Conservation (phyloP, 306 rosid genomes). For the Betula pendula region DNA sequence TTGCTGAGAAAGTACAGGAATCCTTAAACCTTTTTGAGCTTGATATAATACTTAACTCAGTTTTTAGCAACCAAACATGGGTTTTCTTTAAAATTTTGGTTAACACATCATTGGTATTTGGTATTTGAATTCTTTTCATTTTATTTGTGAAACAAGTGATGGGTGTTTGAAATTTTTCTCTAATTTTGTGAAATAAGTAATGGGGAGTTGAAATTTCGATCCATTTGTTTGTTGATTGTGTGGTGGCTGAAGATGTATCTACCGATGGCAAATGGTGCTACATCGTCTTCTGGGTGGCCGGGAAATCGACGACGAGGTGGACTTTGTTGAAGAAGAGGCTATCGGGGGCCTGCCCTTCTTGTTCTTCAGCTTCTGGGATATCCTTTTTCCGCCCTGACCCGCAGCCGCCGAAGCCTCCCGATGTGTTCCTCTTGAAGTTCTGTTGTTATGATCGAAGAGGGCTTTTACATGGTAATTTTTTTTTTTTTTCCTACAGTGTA, state of each 20-base stretch:
- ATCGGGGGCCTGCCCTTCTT: constrained; percentile 80
- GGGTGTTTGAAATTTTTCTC: constrained; percentile 22
- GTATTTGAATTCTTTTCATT: constrained; percentile 9
- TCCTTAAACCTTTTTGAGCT: background rate
- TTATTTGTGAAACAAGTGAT: constrained; percentile 11
- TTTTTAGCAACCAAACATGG: constrained; percentile 1
- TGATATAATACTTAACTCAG: background rate
- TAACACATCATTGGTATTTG: background rate
- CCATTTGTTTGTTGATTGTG: constrained; percentile 7
- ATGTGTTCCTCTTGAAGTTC: constrained; percentile 77
- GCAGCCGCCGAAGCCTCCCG: constrained; percentile 72
- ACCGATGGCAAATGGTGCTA: constrained; percentile 99
- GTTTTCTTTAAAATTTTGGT: background rate
- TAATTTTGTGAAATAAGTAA: constrained; percentile 6
- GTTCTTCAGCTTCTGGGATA: constrained; percentile 81
- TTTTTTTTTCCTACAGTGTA: background rate
- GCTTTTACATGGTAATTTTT: constrained; percentile 73
- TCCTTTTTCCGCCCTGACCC: constrained; percentile 58
- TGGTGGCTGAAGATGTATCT: constrained; percentile 62
- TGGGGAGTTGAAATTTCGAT: constrained; percentile 21
- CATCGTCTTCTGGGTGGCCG: constrained; percentile 85
- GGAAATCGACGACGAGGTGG: constrained; percentile 78
- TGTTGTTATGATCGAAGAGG: constrained; percentile 77
- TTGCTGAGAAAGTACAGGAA: constrained; percentile 10
- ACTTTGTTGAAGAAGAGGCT: constrained; percentile 78